A percentile compares a stretch with the other conserved stretches of the same genome.
phyloP scores from a whole-genome alignment of 805 yeast genomes.

The Candida easanensis region DNA sequence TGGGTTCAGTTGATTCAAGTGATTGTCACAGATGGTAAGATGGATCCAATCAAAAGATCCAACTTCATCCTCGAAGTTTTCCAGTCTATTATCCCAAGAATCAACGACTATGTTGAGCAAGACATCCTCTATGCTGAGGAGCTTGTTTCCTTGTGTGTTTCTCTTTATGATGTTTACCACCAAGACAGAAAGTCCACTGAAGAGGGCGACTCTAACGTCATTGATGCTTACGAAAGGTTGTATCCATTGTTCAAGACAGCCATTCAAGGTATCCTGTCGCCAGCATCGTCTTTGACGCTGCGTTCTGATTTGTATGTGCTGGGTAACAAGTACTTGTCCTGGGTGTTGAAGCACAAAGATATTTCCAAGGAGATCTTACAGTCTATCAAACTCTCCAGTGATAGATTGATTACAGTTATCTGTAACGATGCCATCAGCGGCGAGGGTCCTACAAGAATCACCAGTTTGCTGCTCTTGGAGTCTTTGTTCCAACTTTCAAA shows the following conservation, averaged over 20 bases:
- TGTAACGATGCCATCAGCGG: conserved; percentile 79
- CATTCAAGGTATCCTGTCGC: conserved; percentile 66
- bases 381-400: conserved; percentile 56
- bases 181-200: conserved; percentile 37
- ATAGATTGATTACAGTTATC: conserved; percentile 58
- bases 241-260: conserved; percentile 73
- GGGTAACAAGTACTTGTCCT: conserved; percentile 60
- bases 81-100: conserved; percentile 71
- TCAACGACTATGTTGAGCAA: conserved; percentile 67
- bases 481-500: conserved; percentile 56
- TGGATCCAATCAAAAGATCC: conserved; percentile 43
- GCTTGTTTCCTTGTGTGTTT: conserved; percentile 70
- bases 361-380: conserved; percentile 46
- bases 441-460: conserved; percentile 71
- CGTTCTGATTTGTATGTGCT: conserved; percentile 80
- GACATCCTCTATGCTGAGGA: conserved; percentile 72
- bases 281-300: conserved; percentile 62
- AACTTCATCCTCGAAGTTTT: conserved; percentile 74
- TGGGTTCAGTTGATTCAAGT: conserved; percentile 84
- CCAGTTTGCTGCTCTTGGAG: conserved; percentile 75
- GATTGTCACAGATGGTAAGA: conserved; percentile 59
- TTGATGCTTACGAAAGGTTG: conserved; percentile 52
- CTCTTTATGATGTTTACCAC: conserved; percentile 62
- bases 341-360: conserved; percentile 40
- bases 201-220: conserved; percentile 30